Base-by-base conservation (phyloP, 2,329 filamentous ascomycete genomes). In the Trichoderma breve region DNA sequence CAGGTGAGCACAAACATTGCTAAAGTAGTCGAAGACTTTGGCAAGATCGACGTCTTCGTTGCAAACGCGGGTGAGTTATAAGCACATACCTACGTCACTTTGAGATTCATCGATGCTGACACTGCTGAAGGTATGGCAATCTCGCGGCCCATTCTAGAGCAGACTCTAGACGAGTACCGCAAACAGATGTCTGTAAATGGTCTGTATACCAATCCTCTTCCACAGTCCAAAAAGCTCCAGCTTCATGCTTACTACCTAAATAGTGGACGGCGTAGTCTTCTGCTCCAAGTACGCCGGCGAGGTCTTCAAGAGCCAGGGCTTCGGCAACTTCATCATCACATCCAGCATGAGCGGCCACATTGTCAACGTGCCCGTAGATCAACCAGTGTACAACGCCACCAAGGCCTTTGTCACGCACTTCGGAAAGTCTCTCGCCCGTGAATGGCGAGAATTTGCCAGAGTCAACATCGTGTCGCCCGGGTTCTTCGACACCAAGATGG, bases 121-220 rank as follows among this genome's bases (percentile, higher is more conserved):
- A 43, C 6, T 18, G 0, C 18, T 28, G 4, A 15, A 67, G 65
- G 65, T 1, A 68, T 58, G 53, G 53, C 65, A 1, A 68, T 68
- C 34, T 68, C 65, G 7, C 36, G 39, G 6, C 65, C 65, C 18
- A 68, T 68, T 32, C 18, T 68, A 58, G 65, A 68, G 18, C 65
- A 68, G 26, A 68, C 65, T 3, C 2, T 68, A 11, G 65, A 68
- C 5, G 65, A 68, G 15, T 68, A 68, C 9, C 65, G 39, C 8
- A 67, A 67, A 3, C 64, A 67, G n/a, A 67, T 67, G 65, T 68
- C 65, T 24, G 65, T 68, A 6, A 68, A 68, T 43, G 65, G 53
- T 68, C 28, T 39, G 65, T 30, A 58, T 30, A n/a, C 62, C 12
- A 8, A 9, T 24, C 28, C 6, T 24, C 28, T 32, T 8, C 4